Evolutionary conservation across 148 eudicot genomes (phyloP).

Genomic region (Rhododendron vialii): DNA sequence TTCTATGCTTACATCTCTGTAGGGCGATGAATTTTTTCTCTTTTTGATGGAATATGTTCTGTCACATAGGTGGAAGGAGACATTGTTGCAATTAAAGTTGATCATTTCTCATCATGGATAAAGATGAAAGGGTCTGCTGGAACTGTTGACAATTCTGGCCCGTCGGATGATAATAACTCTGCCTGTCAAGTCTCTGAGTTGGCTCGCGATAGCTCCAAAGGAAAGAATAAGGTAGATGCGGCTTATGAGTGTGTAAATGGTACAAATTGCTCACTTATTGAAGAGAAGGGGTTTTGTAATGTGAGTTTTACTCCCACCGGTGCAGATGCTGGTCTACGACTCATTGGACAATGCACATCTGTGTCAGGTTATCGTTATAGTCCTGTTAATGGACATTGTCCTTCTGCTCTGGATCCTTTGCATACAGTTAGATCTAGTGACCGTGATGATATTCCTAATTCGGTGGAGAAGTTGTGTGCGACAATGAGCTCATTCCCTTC

Average conservation of each 20-base stretch:
- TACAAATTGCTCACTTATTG: conserved; percentile 5
- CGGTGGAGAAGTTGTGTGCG: conserved; percentile 54
- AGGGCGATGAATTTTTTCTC: background rate
- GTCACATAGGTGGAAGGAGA: conserved; percentile 78
- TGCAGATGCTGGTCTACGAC: conserved; percentile 18
- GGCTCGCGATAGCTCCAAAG: conserved; percentile 31
- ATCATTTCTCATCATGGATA: conserved; percentile 64
- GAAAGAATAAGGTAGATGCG: conserved; percentile 37
- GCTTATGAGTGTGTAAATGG: conserved; percentile 9
- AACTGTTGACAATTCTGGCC: conserved; percentile 24
- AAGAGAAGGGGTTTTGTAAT: conserved; percentile 15
- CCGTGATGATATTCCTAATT: conserved; percentile 20
- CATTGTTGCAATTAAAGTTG: conserved; percentile 66
- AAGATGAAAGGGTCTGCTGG: conserved; percentile 75
- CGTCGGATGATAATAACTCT: conserved; percentile 23
- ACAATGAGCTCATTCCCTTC: conserved; percentile 44
- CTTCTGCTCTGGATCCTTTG: conserved; percentile 20
- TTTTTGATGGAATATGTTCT: conserved; percentile 6
- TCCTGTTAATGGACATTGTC: conserved; percentile 20
- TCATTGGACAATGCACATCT: conserved; percentile 10
- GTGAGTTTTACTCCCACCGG: conserved; percentile 18
- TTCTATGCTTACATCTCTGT: background rate
- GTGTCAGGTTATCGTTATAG: conserved; percentile 16
- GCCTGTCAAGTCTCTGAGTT: conserved; percentile 20
- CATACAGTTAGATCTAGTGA: conserved; percentile 22